A percentile compares a stretch with the other conserved stretches of the same genome.
phyloP scores from a whole-genome alignment of 768 basidiomycete genomes.

The Serendipita sp. region DNA sequence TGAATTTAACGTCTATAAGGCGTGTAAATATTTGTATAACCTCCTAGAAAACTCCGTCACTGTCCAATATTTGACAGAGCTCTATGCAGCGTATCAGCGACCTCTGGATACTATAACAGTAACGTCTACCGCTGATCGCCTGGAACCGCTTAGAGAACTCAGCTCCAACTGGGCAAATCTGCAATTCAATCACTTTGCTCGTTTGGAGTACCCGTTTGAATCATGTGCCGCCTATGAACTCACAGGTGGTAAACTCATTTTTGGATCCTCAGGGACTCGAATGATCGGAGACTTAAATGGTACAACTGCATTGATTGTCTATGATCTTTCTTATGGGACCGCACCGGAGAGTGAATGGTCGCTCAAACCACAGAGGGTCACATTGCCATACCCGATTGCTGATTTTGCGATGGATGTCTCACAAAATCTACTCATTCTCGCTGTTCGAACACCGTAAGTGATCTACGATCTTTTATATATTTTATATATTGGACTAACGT shows the following conservation, averaged over 20 bases:
- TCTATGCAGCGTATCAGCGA: not conserved
- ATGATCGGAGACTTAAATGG: not conserved
- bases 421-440: not conserved
- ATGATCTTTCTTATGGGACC: not conserved
- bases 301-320: not conserved
- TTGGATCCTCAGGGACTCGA: not conserved
- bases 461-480: not conserved
- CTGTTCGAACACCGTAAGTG: not conserved
- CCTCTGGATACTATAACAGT: not conserved
- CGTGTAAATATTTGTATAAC: not conserved
- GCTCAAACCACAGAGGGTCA: not conserved
- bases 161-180: not conserved
- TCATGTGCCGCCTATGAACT: not conserved
- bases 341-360: not conserved
- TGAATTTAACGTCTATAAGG: not conserved
- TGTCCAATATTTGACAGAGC: not conserved
- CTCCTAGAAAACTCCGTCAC: not conserved
- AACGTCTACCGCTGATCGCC: not conserved
- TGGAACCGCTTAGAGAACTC: not conserved
- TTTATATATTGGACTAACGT: too few species aligned
- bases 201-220: not conserved
- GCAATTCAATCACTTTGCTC: not conserved
- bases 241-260: not conserved
- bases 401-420: slow-evolving; percentile 3
- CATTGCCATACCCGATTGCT: not conserved